Evolutionary conservation across 331 rosid species (phyloP).

Genomic region (Malus hybrid): DNA sequence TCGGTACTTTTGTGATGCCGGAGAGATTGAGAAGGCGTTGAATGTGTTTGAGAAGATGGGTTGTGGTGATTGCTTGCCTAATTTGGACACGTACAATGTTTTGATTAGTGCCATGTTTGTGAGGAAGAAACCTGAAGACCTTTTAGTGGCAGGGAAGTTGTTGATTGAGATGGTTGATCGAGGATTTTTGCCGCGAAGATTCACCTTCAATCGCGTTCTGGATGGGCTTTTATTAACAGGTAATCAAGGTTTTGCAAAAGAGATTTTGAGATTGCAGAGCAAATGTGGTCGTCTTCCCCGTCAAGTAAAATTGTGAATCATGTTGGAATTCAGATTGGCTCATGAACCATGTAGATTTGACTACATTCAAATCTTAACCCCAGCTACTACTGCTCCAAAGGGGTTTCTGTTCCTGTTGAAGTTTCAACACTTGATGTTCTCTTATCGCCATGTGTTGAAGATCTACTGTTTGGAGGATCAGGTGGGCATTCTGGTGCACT

Average conservation of each 20-base stretch:
- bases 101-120: conserved; percentile 79
- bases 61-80: conserved; percentile 53
- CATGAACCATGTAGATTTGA: not conserved
- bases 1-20: conserved; percentile 61
- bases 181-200: conserved; percentile 74
- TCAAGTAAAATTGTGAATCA: conserved; percentile 42
- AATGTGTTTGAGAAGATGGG: conserved; percentile 62
- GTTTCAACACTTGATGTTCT: not conserved
- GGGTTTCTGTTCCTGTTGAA: not conserved
- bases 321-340: not conserved
- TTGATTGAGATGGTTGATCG: conserved; percentile 77
- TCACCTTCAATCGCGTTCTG: conserved; percentile 58
- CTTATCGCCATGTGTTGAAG: not conserved
- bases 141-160: conserved; percentile 76
- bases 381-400: not conserved
- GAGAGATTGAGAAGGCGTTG: conserved; percentile 69
- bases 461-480: not conserved
- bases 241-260: conserved; percentile 74
- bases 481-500: not conserved
- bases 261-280: conserved; percentile 66
- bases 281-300: conserved; percentile 60
- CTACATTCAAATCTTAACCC: not conserved
- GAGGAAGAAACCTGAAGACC: conserved; percentile 68
- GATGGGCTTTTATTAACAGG: conserved; percentile 71
- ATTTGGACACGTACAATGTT: conserved; percentile 77